phyloP scores from a whole-genome alignment of 495 filamentous ascomycete species.

The Hypoxylon fragiforme region DNA sequence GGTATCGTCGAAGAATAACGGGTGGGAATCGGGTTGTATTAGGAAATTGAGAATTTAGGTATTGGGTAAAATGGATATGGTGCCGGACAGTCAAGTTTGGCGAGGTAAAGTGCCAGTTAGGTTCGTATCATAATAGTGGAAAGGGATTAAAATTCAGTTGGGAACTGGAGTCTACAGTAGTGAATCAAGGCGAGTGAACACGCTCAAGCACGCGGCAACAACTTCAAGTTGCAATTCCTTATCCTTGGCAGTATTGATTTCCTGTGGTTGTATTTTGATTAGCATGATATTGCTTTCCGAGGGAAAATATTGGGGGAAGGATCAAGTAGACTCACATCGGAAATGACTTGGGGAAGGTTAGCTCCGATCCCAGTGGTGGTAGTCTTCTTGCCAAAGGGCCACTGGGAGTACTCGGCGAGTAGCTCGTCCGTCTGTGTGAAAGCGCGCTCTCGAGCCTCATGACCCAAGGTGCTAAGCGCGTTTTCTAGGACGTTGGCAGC shows the following conservation, averaged over 20 bases:
- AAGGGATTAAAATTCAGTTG: slow-evolving; percentile 2
- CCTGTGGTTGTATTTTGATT: slow-evolving; percentile 43
- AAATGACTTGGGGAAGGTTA: slow-evolving; percentile 85
- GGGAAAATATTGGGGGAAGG: neutral
- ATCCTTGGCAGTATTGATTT: slow-evolving; percentile 81
- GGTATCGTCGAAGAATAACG: neutral
- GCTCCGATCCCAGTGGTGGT: slow-evolving; percentile 83
- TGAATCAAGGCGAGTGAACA: slow-evolving; percentile 95
- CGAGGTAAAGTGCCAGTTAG: slow-evolving; percentile 12
- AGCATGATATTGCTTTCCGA: neutral
- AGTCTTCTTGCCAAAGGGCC: slow-evolving; percentile 84
- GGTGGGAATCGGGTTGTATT: slow-evolving; percentile 1
- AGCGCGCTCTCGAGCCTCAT: slow-evolving; percentile 89
- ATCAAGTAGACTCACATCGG: slow-evolving; percentile 57
- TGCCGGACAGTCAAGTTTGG: slow-evolving; percentile 1
- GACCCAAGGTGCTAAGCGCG: slow-evolving; percentile 87
- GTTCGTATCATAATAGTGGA: slow-evolving; percentile 15
- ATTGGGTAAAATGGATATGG: neutral
- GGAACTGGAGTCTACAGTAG: slow-evolving; percentile 62
- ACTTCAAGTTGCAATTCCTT: slow-evolving; percentile 97
- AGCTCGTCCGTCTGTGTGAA: slow-evolving; percentile 97
- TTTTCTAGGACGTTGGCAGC: slow-evolving; percentile 98
- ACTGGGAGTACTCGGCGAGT: slow-evolving; percentile 93
- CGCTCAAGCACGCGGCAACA: slow-evolving; percentile 91
- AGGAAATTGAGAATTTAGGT: slow-evolving; percentile 5